These are phyloP conservation scores for Trichoderma koningiopsis DNA, from an alignment of 2,329 filamentous ascomycete genomes.

Conservation along the genomic window DNA sequence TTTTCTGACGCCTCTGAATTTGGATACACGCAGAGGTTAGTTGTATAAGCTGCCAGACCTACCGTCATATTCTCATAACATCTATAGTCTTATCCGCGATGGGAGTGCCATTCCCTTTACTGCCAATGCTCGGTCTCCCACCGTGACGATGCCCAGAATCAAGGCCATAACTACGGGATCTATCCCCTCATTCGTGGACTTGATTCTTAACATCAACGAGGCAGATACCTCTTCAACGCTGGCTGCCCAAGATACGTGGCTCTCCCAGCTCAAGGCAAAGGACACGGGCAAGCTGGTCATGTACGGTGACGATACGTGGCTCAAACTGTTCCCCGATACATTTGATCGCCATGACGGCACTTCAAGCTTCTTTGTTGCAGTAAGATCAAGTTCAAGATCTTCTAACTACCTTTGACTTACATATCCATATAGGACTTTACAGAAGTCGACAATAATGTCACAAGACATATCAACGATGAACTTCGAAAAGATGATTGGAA, in stretches of 20 bases:
- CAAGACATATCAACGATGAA: constrained; percentile 80
- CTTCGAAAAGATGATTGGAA: constrained; percentile 81
- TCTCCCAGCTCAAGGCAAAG: constrained; percentile 84
- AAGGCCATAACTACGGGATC: constrained; percentile 98
- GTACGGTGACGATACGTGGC: constrained; percentile 98
- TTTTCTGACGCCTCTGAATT: constrained; percentile 82
- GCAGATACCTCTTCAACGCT: constrained; percentile 88
- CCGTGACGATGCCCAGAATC: constrained; percentile 96
- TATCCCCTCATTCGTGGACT: constrained; percentile 95
- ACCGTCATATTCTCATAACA: neutral
- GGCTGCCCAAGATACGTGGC: constrained; percentile 89
- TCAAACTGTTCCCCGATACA: constrained; percentile 89
- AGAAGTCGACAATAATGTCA: constrained; percentile 97
- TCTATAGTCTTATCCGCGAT: constrained; percentile 72
- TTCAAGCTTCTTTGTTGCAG: constrained; percentile 96
- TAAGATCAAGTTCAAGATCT: constrained; percentile 51
- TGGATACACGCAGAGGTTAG: constrained; percentile 81
- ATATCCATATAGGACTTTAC: constrained; percentile 74
- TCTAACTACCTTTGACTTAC: neutral
- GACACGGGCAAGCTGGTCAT: constrained; percentile 77
- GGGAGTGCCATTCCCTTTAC: constrained; percentile 90
- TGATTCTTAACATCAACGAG: constrained; percentile 95
- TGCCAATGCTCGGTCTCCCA: constrained; percentile 92
- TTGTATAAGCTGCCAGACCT: neutral
- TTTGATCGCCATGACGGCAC: constrained; percentile 91